Base-by-base conservation (phyloP, 805 yeast species). In the Lipomyces chichibuensis region DNA sequence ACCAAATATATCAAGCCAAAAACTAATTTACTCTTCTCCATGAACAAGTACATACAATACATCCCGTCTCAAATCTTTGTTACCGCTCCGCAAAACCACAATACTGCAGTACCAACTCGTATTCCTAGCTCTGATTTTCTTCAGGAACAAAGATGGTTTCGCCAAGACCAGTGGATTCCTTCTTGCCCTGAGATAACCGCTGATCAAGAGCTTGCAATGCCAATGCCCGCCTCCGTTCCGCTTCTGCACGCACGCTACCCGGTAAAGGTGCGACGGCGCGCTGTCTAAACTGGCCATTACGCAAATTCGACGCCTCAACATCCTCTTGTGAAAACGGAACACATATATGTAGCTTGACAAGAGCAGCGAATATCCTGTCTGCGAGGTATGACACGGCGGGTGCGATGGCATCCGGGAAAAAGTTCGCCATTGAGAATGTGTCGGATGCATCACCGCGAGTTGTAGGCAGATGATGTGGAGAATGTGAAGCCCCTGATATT, bases 371-470 rank as follows among this genome's bases (percentile, higher is more conserved):
- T 32, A 60, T 55, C 23, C 37, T 33, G 7, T 60, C 52, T 9
- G 62, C 35, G n/a, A 67, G 14, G 14, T 64, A 65, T 33, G 69
- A 69, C 3, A 77, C 69, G 57, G 77, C 83, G 68, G 81, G 81
- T 80, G 67, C 59, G 9, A 70, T n/a, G 17, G 65, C 63, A 55
- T 82, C 86, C 0, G 98, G 98, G 85, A 93, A 93, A 76, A 93
- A 91, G 73, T 89, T 88, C 39, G 88, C 87, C 69, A 93, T 82
- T 64, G 90, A 87, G 80, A 93, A 93, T 0, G 94, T 89, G 72
- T 93, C 97, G 0, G 95, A 88, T 0, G 97, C 96, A 77, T 92
- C 97, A 51, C 98, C 97, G 33, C 84, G 77, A 11, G 87, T 78
- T 13, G 59, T 60, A n/a, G 63, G 33, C 11, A 46, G 32, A 8